Evolutionary conservation across 345 rosid species (phyloP), one percentile per base, ranked within the genome.

Genomic region (Trapa bicornis): DNA sequence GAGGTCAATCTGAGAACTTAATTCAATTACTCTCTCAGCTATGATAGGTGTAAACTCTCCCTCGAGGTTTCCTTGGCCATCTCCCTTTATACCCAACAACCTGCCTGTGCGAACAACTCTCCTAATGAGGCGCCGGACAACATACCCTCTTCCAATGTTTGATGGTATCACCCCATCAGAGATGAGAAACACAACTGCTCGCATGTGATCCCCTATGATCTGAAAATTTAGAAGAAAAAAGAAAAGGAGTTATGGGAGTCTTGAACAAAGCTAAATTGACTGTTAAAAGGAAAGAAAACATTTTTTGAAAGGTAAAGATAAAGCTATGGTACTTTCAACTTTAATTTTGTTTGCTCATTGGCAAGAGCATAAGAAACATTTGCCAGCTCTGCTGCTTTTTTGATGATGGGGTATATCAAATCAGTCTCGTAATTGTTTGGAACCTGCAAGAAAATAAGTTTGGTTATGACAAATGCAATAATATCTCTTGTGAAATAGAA

Each of bases 381-480:
- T 22, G 92, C 91, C 77, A 93, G 71, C 77, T 87, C 80, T 61
- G 92, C 77, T 39, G 88, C 84, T 83, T 78, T 90, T 22, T 75
- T 83, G 48, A 93, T 80, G 65, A 90, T 90, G 33, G 98, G 98
- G 76, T 75, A 93, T 73, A 93, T 93, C 88, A 93, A 76, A 82
- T 87, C 98, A 37, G 97, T 93, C 84, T 93, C 98, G 69, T 87
- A 93, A 78, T 87, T 93, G 86, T 85, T 93, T 67, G 96, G 96
- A 79, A 88, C 97, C 95, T 85, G 85, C 63, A 63, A 78, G 61
- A 68, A 41, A 61, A 70, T 69, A 32, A 65, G 64, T 37, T 22
- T 64, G 54, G 14, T 41, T 47, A 67, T 41, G 50, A 29, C 17
- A 48, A 68, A 45, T 60, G 53, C 64, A 63, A 64, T 11, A 62